Evolutionary conservation across 2,329 filamentous ascomycete genomes (phyloP), one percentile per base, ranked within the genome.

Genomic region (Aspergillus quadrilineatus): DNA sequence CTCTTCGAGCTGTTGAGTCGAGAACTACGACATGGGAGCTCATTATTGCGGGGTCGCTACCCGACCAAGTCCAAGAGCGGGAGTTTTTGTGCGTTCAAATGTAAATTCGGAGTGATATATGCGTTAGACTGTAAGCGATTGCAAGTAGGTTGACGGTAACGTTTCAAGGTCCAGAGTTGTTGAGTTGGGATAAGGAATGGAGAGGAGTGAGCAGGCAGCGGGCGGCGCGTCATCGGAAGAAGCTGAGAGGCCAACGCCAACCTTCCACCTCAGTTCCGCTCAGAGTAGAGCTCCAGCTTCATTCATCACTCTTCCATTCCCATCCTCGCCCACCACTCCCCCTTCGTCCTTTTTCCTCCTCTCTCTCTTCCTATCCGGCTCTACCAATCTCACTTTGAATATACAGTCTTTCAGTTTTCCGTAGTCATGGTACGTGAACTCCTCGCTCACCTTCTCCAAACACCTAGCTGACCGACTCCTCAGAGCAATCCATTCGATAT

Each of bases 401-500:
- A 62, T 51, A 22, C 22, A 43, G 28, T 44, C 60, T 56, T 41
- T 52, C 30, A 48, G 50, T 59, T 57, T 8, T 29, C 14, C 57
- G 44, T 52, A 63, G 67, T 58, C 60, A 72, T 75, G 69, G 71
- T 73, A 68, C 57, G 68, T 64, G 47, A 26, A 46, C 56, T 53
- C 49, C 50, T 41, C 43, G 48, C 52, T 58, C 54, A 34, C 32
- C 39, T 47, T 36, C 59, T 50, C 54, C 61, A 61, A 60, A 56
- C 65, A 58, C 54, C 45, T 61, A 70, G 70, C 73, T 76, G 63
- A 69, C 65, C 49, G 53, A 68, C 64, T 63, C 66, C 66, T 68
- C 51, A 96, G 92, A 87, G 87, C 73, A 94, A 89, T 65, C 92
- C 92, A 67, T 96, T 96, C 85, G 89, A 91, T 76, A 96, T 96